Conservation (phyloP, 73 alveolate genomes). For the Breviolum minutum region DNA sequence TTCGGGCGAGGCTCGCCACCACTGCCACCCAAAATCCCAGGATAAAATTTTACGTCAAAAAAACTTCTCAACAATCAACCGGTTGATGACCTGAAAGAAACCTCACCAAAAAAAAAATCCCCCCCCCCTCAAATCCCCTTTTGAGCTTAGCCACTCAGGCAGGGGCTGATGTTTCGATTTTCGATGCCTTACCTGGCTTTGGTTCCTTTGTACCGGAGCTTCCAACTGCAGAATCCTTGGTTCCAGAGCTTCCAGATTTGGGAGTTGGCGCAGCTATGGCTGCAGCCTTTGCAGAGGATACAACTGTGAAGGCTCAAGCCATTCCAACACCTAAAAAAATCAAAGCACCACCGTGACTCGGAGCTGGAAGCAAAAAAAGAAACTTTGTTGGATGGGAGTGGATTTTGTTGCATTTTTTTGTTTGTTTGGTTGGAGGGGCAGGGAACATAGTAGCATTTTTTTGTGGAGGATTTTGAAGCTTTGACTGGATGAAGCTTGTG, state of each 20-base stretch:
- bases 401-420: neutral
- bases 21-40: too few relatives aligned
- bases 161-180: slow-evolving; percentile 25
- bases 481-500: too few relatives aligned
- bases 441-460: too few relatives aligned
- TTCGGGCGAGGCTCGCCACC: too few relatives aligned
- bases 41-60: too few relatives aligned
- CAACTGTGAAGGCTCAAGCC: slow-evolving; percentile 63
- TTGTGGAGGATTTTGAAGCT: too few relatives aligned
- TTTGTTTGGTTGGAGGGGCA: too few relatives aligned
- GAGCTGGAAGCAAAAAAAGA: neutral
- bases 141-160: too few relatives aligned
- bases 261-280: neutral
- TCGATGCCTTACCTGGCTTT: slow-evolving; percentile 81
- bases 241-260: neutral
- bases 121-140: neutral
- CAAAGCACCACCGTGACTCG: slow-evolving; percentile 65
- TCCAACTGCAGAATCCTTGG: neutral
- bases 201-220: slow-evolving; percentile 33
- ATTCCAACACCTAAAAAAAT: slow-evolving; percentile 76
- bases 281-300: slow-evolving; percentile 10
- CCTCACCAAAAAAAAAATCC: neutral
- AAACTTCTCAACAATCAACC: too few relatives aligned
- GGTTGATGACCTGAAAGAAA: neutral
- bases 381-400: neutral